Evolutionary conservation across 352 stramenopile genomes (phyloP), one percentile per base, ranked within the genome.

Genomic region (Globisporangium nodosum): DNA sequence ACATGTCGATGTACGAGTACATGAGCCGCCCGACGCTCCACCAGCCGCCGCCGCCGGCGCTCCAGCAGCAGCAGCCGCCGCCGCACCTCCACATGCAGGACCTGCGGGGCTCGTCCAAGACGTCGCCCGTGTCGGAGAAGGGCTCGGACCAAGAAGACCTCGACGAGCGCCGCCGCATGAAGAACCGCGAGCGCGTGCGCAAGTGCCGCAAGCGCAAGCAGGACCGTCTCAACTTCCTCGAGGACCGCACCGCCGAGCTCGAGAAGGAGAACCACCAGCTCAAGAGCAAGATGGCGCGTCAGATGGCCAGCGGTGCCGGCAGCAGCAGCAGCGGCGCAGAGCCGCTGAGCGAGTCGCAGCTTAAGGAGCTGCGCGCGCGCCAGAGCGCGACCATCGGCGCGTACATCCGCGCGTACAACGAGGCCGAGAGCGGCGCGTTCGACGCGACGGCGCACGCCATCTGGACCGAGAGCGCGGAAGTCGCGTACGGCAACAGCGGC

Each of bases 161-260:
- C n/a, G 85, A 94, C 49, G 85, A 91, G 57, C 82, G 81, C 20
- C 85, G 85, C 16, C 80, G 85, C 52, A 91, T 94, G 83, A 94
- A 93, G 68, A 94, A 94, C 70, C 83, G 85, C 31, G 85, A 94
- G 68, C 83, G 83, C 48, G 85, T 94, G 35, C 85, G 85, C 73
- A 94, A 94, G 73, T 94, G 83, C 66, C 81, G 85, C 49, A 94
- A 94, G 66, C 83, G 83, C 56, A 94, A 94, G 63, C 85, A 94
- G 55, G 85, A 94, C 61, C 83, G 85, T 3, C 72, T 94, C 8
- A 93, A 94, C 70, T 93, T 91, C 51, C 48, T 94, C 31, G 85
- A 94, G 49, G 85, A 94, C 54, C 85, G 85, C 52, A 94, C 84
- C 0, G 68, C 82, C 12, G 83, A 92, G 57, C 69, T 94, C 2